Percentiles rank a stretch among this genome's conserved stretches.
Conservation (phyloP, 2,329 filamentous ascomycete genomes). For the Zymoseptoria tritici region DNA sequence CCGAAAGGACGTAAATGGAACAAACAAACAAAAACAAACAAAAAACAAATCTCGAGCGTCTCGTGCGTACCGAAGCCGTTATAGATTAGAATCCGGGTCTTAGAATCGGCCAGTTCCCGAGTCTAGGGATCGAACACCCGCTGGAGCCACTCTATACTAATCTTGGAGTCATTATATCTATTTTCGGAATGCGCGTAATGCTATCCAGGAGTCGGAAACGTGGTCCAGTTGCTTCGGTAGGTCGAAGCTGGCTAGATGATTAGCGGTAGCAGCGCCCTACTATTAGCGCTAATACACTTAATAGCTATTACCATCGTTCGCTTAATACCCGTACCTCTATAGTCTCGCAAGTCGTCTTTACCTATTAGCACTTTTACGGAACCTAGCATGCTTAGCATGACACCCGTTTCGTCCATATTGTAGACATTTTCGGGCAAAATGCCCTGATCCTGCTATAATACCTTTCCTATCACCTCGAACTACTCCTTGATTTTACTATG, state of each 20-base stretch:
- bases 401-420: constrained; percentile 32
- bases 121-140: constrained; percentile 32
- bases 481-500: constrained; percentile 29
- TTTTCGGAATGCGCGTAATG: not conserved
- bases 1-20: no score
- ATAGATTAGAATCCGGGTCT: constrained; percentile 31
- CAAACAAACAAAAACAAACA: no score
- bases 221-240: constrained; percentile 25
- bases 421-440: constrained; percentile 29
- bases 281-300: constrained; percentile 22
- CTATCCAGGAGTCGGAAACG: constrained; percentile 24
- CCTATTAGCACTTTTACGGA: constrained; percentile 30
- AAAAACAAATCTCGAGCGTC: constrained; percentile 26
- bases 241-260: constrained; percentile 26
- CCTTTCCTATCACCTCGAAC: constrained; percentile 28
- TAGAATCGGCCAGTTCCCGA: constrained; percentile 23
- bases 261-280: constrained; percentile 21
- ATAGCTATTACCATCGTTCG: constrained; percentile 23
- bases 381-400: constrained; percentile 25
- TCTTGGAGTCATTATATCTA: not conserved
- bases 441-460: constrained; percentile 17
- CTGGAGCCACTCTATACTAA: constrained; percentile 31
- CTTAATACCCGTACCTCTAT: constrained; percentile 23
- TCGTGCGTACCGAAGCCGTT: constrained; percentile 33
- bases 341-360: constrained; percentile 20